Conservation (phyloP, 2,329 filamentous ascomycete species). For the Neonectria coccinea region DNA sequence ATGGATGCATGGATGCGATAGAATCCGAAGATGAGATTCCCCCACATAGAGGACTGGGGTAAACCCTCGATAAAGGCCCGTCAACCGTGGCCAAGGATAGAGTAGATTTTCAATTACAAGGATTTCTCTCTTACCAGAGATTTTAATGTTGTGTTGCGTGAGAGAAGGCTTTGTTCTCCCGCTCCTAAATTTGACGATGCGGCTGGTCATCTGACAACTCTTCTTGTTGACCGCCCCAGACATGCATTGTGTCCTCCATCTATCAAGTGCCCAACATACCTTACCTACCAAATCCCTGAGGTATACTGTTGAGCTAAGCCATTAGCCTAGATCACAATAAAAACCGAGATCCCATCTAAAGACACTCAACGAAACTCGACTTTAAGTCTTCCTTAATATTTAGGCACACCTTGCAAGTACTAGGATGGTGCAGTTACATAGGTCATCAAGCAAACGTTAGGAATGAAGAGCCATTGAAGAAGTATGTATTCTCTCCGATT, state of each 20-base stretch:
- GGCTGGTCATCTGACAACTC: background rate
- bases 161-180: background rate
- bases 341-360: too few relatives aligned
- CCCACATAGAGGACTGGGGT: constrained; percentile 39
- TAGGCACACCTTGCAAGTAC: background rate
- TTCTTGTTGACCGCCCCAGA: background rate
- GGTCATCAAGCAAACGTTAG: background rate
- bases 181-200: background rate
- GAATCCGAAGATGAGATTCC: constrained; percentile 34
- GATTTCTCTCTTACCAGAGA: constrained; percentile 30
- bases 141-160: background rate
- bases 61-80: constrained; percentile 49
- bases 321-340: too few relatives aligned
- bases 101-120: constrained; percentile 43
- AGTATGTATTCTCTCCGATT: background rate
- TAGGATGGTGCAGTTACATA: background rate
- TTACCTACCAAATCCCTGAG: too few relatives aligned
- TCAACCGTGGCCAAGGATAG: constrained; percentile 58
- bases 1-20: constrained; percentile 44
- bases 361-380: too few relatives aligned
- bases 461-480: background rate
- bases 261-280: background rate
- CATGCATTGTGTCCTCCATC: background rate
- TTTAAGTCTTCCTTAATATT: too few relatives aligned
- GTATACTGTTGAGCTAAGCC: too few relatives aligned